phyloP scores from a whole-genome alignment of 768 basidiomycete species.

The Chalciporus piperatus region DNA sequence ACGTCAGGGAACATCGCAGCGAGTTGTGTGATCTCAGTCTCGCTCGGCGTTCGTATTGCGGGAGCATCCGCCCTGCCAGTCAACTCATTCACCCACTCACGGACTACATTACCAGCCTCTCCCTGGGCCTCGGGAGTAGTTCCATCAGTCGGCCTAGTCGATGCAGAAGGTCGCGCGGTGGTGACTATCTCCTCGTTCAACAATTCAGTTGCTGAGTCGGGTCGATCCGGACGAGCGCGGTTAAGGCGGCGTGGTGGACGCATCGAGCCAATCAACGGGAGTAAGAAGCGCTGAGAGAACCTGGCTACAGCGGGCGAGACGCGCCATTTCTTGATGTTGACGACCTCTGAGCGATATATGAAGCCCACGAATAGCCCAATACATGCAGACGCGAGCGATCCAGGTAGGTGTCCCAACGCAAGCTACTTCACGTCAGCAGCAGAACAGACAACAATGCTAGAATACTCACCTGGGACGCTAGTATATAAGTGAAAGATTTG shows the following conservation, averaged over 20 bases:
- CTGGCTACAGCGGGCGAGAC: constrained; percentile 57
- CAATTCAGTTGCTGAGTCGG: constrained; percentile 14
- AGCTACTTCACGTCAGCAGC: constrained; percentile 45
- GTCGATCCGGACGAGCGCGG: constrained; percentile 67
- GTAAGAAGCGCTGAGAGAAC: constrained; percentile 55
- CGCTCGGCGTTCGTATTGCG: constrained; percentile 65
- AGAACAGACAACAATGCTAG: neutral
- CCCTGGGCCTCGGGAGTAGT: constrained; percentile 20
- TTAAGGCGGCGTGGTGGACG: constrained; percentile 64
- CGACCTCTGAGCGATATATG: constrained; percentile 80
- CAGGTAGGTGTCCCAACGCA: constrained; percentile 62
- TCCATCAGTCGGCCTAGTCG: constrained; percentile 21
- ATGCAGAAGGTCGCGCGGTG: constrained; percentile 46
- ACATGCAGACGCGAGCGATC: constrained; percentile 57
- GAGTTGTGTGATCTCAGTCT: constrained; percentile 72
- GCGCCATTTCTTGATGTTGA: constrained; percentile 77
- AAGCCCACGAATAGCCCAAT: constrained; percentile 71
- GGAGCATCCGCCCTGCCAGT: constrained; percentile 60
- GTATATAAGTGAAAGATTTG: constrained; percentile 70
- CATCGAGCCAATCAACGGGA: constrained; percentile 66
- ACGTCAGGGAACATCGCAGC: constrained; percentile 83
- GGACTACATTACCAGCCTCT: constrained; percentile 47
- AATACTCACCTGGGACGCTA: constrained; percentile 65
- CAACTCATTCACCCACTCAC: constrained; percentile 79
- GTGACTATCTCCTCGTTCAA: constrained; percentile 62